Base-by-base conservation (phyloP, 768 basidiomycete genomes). In the Xanthoconium stramineum region DNA sequence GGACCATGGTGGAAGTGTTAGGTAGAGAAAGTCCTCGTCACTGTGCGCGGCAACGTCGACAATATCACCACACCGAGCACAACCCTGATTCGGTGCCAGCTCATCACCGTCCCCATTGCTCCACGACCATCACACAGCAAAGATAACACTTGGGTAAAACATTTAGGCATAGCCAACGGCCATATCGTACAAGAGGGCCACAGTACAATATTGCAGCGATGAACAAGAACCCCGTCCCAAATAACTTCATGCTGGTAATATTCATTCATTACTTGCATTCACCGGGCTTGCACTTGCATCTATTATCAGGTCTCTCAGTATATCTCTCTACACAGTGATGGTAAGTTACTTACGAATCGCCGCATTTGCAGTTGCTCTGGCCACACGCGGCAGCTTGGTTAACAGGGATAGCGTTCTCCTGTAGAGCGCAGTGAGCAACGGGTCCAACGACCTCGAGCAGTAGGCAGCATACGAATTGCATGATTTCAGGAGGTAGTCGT, bases 1-100 rank as follows among this genome's bases (percentile, higher is more conserved):
- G 88, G 47, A 88, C 84, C 88, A 89, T 89, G 0, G 17, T 14
- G 12, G 3, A 9, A 9, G 13, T 28, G 33, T 8, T 9, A 6
- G 33, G 5, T 35, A 8, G 33, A 9, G 11, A 32, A 15, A 29
- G 15, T 45, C 15, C 44, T 32, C 48, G 48, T 39, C 49, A 12
- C n/a, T 20, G 38, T 39, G 29, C 15, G 1, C 44, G 29, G 28
- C 29, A 30, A 24, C 45, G 43, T 30, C 43, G 3, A 28, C 19
- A 7, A 24, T 24, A 37, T 48, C 17, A 9, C 24, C 47, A 48
- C 33, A 33, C 15, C 28, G n/a, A 30, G 2, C 44, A 29, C 47
- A 49, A 24, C 47, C 47, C 47, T 49, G 47, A 37, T 13, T 6
- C 24, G 4, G 24, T 30, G 44, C 44, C 44, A 45, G 29, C 29